Percentiles rank a stretch among this genome's conserved stretches.
Conservation (phyloP, 495 filamentous ascomycete species). For the Hyaloscypha finlandica region DNA sequence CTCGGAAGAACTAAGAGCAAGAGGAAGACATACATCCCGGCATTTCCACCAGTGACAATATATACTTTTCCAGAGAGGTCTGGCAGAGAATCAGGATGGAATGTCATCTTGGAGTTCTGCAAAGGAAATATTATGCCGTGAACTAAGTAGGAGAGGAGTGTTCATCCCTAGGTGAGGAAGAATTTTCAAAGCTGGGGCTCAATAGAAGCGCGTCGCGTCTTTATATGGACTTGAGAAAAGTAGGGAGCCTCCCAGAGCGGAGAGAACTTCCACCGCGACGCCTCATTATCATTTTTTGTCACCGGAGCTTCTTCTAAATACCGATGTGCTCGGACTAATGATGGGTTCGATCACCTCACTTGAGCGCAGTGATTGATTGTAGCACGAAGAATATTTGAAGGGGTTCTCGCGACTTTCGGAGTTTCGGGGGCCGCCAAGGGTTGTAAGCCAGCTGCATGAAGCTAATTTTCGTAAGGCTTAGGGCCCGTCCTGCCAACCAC, state of each 20-base stretch:
- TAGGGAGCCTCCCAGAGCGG: not conserved
- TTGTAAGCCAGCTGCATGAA: slow-evolving; percentile 28
- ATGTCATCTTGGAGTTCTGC: slow-evolving; percentile 36
- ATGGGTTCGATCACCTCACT: not conserved
- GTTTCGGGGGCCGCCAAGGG: not conserved
- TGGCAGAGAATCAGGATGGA: slow-evolving; percentile 47
- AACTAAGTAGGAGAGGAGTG: too few relatives aligned
- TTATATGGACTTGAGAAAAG: not conserved
- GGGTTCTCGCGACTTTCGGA: not conserved
- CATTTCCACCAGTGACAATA: slow-evolving; percentile 61
- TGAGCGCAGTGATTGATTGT: not conserved
- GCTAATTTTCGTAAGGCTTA: slow-evolving; percentile 5
- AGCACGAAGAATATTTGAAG: not conserved
- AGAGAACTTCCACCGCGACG: not conserved
- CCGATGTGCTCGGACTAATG: not conserved
- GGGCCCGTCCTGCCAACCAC: too few relatives aligned
- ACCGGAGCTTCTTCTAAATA: not conserved
- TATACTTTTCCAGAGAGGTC: slow-evolving; percentile 59
- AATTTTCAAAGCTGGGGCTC: too few relatives aligned
- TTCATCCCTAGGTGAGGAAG: too few relatives aligned
- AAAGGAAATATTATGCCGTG: not conserved
- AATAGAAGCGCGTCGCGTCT: not conserved
- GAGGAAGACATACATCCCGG: slow-evolving; percentile 40
- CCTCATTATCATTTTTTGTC: not conserved
- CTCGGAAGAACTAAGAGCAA: slow-evolving; percentile 10